phyloP scores from a whole-genome alignment of 129 eudicot genomes.

The Arctium minus region DNA sequence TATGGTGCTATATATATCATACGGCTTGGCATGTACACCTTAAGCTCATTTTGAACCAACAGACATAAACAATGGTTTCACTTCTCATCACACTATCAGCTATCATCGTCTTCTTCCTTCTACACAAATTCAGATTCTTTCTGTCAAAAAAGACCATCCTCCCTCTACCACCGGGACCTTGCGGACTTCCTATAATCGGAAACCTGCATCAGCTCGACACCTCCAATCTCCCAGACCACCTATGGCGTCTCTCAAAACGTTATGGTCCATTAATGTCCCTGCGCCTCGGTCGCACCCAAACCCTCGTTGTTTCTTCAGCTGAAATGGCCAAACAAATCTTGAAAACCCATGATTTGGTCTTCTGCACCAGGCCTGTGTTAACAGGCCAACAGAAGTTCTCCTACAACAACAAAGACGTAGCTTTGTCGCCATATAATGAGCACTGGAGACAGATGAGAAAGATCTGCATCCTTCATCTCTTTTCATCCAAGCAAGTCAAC shows the following conservation, averaged over 20 bases:
- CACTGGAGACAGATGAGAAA: slow-evolving; percentile 7
- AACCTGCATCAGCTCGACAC: slow-evolving; percentile 3
- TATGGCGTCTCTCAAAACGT: slow-evolving; percentile 3
- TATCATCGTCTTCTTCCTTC: not conserved
- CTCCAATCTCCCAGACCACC: not conserved
- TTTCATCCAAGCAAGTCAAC: not conserved
- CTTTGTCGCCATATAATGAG: not conserved
- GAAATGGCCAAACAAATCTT: not conserved
- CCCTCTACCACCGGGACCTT: slow-evolving; percentile 11
- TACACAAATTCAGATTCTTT: not conserved
- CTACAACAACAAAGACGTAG: not conserved
- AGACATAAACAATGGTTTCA: not conserved
- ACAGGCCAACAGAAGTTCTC: not conserved
- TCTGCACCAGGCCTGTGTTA: not conserved
- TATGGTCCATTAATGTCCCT: not conserved
- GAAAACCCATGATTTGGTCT: not conserved
- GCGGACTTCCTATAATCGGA: slow-evolving; percentile 8
- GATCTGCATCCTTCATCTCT: not conserved
- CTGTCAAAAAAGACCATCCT: not conserved
- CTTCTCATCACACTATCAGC: not conserved
- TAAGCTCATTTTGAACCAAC: not conserved
- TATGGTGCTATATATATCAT: too few species aligned
- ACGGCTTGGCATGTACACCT: not conserved
- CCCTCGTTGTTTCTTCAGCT: not conserved
- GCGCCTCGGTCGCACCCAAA: not conserved